Evolutionary conservation across 2,329 filamentous ascomycete species (phyloP), one percentile per base, ranked within the genome.

Genomic region (Dactylellina sp.): DNA sequence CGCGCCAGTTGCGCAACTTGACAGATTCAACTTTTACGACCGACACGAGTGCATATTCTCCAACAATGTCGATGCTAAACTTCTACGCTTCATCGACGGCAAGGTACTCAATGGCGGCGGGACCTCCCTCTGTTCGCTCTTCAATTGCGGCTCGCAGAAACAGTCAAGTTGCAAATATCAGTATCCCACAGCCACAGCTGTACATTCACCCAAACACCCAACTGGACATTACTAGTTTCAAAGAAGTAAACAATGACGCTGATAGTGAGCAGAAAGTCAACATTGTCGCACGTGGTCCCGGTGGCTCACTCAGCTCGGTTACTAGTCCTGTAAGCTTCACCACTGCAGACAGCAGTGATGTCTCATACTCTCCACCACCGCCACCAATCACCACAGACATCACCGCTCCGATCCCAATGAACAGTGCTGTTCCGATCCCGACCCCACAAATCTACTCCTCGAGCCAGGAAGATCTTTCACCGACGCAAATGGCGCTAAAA

Each of bases 21-120:
- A 44, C 46, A 9, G 61, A 57, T 22, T 35, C 53, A 14, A 50
- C 32, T 6, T 55, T 61, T 35, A 52, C 28, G 1, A 50, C 18
- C n/a, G 49, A 60, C 20, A 40, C 63, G 1, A 56, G 46, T 28
- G 46, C 61, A 3, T 74, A 74, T 32, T 65, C 60, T 25, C 70
- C 70, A 14, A 74, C 70, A n/a, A 35, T 74, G 22, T 74, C 70
- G 12, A 66, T 74, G 61, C 40, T 66, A n/a, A 74, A 74, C 47
- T 74, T 74, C 42, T 74, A 74, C 42, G 65, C 68, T 11, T 61
- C 55, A 11, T 12, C 53, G 7, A 9, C 65, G 7, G 47, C 55
- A 9, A 50, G 60, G 32, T 72, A 61, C 40, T 74, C 70, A 2
- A 74, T 65, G 24, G 39, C 70, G 3, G 61, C 57, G 2, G 70